Base-by-base conservation (phyloP, 2,329 filamentous ascomycete species). In the Lachnellula occidentalis region DNA sequence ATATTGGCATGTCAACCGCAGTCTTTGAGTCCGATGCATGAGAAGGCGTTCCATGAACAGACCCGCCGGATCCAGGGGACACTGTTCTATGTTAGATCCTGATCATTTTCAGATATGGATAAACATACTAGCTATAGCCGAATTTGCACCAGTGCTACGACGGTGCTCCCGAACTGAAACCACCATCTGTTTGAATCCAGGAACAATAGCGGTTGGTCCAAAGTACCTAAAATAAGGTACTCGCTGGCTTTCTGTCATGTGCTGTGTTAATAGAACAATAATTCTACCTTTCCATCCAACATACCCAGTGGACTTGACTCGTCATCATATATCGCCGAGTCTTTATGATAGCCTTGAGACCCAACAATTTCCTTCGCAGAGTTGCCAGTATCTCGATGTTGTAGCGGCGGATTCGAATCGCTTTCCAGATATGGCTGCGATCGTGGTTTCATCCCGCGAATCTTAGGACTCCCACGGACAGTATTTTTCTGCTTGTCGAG, bases 161-260 rank as follows among this genome's bases (percentile, higher is more conserved):
- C 83, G 79, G 56, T 83, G 76, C 56, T 87, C 84, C 55, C 85
- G 80, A 31, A 92, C 82, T 51, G 87, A 85, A 55, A 88, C 85
- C 24, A 95, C 88, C 89, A 95, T 95, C 70, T 95, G 90, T 71
- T 95, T 95, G 73, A 91, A 95, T 21, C 90, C 90, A 1, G 90
- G 90, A 50, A 94, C 89, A 66, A 95, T 95, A 58, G 90, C 91
- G 1, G 91, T 95, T 0, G 90, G 89, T 0, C 90, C 91, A 67
- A 95, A 94, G 71, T 94, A 95, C 57, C 91, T 79, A 65, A 95
- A 95, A 69, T 94, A 96, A 0, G 90, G 90, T 59, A 95, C 88
- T 51, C 86, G 80, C 65, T 87, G 76, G 34, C 80, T 76, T 68
- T 80, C 76, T 31, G 74, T 70, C 9, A 9, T 31, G 3, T 31